Evolutionary conservation across 257 asterid species (phyloP).

Genomic region (Henckelia pumila): DNA sequence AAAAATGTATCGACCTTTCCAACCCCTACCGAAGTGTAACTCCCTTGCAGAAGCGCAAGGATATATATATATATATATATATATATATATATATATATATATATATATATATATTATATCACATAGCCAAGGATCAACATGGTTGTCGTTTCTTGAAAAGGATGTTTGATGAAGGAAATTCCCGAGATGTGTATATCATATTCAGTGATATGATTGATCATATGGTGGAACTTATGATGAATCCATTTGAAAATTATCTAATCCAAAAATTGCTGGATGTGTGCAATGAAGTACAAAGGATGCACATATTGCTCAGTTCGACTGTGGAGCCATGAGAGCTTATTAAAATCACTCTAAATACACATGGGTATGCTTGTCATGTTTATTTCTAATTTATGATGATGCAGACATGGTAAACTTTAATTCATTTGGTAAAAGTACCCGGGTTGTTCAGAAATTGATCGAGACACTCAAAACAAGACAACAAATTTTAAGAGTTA

Average conservation of each 20-base stretch:
- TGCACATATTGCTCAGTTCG: slow-evolving; percentile 62
- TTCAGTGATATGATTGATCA: slow-evolving; percentile 71
- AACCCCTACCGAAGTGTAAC: slow-evolving; percentile 41
- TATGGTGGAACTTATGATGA: slow-evolving; percentile 81
- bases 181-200: slow-evolving; percentile 62
- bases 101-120: no score
- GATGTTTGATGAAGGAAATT: slow-evolving; percentile 77
- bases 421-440: slow-evolving; percentile 46
- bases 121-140: slow-evolving; percentile 81
- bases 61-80: no score
- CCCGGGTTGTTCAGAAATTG: slow-evolving; percentile 94
- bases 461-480: slow-evolving; percentile 74
- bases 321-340: slow-evolving; percentile 76
- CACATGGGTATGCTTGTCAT: slow-evolving; percentile 66
- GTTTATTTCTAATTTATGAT: slow-evolving; percentile 10
- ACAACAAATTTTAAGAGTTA: slow-evolving; percentile 60
- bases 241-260: slow-evolving; percentile 93
- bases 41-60: slow-evolving; percentile 63
- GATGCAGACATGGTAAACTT: slow-evolving; percentile 4
- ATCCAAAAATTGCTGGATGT: slow-evolving; percentile 88
- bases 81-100: no score
- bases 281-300: slow-evolving; percentile 85
- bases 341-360: slow-evolving; percentile 75
- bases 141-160: slow-evolving; percentile 91
- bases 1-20: slow-evolving; percentile 33